Evolutionary conservation across 148 eudicot genomes (phyloP).

Genomic region (Rhododendron williamsianum): DNA sequence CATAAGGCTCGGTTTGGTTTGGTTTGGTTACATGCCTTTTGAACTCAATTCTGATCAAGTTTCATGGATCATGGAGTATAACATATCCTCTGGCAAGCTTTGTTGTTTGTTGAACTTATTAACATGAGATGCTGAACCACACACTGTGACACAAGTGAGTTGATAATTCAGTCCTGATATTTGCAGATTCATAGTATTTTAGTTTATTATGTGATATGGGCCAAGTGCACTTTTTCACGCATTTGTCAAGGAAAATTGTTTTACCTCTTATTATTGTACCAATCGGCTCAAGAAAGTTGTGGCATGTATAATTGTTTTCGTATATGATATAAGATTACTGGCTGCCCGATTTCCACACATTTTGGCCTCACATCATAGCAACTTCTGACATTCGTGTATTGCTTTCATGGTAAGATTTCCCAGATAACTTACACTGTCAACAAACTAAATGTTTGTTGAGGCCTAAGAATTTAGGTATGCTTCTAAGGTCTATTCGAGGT

Average conservation of each 20-base stretch:
- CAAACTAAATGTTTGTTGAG: neutral
- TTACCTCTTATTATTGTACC: neutral
- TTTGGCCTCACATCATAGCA: neutral
- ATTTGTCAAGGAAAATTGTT: neutral
- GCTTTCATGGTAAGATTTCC: neutral
- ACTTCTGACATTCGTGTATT: neutral
- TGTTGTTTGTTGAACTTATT: neutral
- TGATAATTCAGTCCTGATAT: neutral
- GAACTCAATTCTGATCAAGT: neutral
- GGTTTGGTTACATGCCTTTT: neutral
- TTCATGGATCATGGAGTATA: neutral
- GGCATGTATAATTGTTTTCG: neutral
- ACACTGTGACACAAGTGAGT: neutral
- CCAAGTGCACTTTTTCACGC: neutral
- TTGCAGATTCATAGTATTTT: neutral
- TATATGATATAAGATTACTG: neutral
- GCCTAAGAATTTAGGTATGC: neutral
- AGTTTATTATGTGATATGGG: neutral
- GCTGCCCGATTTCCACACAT: neutral
- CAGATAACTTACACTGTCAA: neutral
- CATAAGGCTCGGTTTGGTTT: no score
- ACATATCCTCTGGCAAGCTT: neutral
- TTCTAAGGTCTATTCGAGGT: neutral
- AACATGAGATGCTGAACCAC: neutral
- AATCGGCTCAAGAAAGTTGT: neutral